These are phyloP conservation scores for Piper longum DNA, from an alignment of 164 flowering plant genomes.

Conservation along the genomic window DNA sequence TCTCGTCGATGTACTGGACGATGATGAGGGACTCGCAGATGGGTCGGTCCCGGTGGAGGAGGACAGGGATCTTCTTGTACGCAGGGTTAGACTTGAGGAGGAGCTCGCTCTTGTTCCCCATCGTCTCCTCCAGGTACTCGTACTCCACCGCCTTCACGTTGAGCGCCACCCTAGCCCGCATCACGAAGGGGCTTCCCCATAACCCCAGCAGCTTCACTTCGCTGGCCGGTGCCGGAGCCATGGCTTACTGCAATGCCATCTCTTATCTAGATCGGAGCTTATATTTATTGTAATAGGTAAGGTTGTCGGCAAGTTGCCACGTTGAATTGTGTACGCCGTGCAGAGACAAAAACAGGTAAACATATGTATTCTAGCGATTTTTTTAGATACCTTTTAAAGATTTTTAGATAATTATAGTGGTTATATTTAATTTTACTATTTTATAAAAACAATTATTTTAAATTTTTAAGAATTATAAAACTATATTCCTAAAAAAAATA, in stretches of 20 bases:
- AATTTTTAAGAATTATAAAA: too few relatives aligned
- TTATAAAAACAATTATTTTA: too few relatives aligned
- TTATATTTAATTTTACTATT: too few relatives aligned
- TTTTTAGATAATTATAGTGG: too few relatives aligned
- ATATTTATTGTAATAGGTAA: too few relatives aligned
- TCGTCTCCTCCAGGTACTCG: conserved; percentile 14
- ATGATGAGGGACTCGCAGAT: conserved; percentile 4
- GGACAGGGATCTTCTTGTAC: conserved; percentile 7
- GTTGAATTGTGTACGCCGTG: too few relatives aligned
- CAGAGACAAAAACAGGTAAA: too few relatives aligned
- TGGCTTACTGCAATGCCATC: background rate
- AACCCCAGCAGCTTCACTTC: background rate
- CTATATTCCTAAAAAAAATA: too few relatives aligned
- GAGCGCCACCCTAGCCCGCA: conserved; percentile 9
- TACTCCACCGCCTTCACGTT: conserved; percentile 18
- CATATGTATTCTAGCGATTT: too few relatives aligned
- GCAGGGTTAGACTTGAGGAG: conserved; percentile 9
- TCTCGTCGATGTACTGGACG: conserved; percentile 7
- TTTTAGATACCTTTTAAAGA: too few relatives aligned
- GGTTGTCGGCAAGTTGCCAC: too few relatives aligned
- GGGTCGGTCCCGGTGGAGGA: conserved; percentile 3
- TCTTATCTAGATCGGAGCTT: too few relatives aligned
- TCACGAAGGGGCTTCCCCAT: background rate
- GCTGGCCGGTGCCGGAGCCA: background rate
- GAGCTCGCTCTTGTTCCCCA: conserved; percentile 15